Evolutionary conservation across 768 basidiomycete genomes (phyloP).

Genomic region (Suillus decipiens): DNA sequence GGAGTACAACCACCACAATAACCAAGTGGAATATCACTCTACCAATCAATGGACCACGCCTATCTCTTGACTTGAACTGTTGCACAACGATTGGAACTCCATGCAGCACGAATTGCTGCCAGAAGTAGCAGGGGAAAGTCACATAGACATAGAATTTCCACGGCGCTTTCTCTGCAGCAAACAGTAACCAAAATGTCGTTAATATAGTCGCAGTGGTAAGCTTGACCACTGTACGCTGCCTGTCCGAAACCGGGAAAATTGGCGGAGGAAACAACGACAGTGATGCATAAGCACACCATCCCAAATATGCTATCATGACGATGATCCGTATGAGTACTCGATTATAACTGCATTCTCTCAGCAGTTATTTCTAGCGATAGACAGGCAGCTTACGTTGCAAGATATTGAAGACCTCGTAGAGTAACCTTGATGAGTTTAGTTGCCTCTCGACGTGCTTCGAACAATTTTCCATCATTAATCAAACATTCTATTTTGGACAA

Average conservation of each 20-base stretch:
- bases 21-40: conserved; percentile 1
- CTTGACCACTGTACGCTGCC: conserved; percentile 17
- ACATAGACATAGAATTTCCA: conserved; percentile 78
- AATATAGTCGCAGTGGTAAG: conserved; percentile 31
- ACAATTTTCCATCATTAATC: conserved; percentile 33
- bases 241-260: conserved; percentile 15
- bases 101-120: conserved; percentile 52
- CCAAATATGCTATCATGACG: conserved; percentile 70
- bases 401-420: conserved; percentile 68
- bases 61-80: background rate
- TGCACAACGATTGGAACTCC: conserved; percentile 23
- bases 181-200: conserved; percentile 46
- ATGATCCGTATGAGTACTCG: conserved; percentile 68
- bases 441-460: conserved; percentile 50
- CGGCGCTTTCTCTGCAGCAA: conserved; percentile 65
- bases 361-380: background rate
- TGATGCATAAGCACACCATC: conserved; percentile 74
- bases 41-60: background rate
- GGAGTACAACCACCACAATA: conserved; percentile 47
- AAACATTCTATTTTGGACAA: conserved; percentile 47
- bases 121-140: conserved; percentile 76
- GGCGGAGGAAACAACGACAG: conserved; percentile 50
- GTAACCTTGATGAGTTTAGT: conserved; percentile 51
- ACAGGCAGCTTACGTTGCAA: conserved; percentile 52
- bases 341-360: conserved; percentile 55